These are phyloP conservation scores for Serendipita sp. DNA, from an alignment of 768 basidiomycete genomes.

Conservation along the genomic window DNA sequence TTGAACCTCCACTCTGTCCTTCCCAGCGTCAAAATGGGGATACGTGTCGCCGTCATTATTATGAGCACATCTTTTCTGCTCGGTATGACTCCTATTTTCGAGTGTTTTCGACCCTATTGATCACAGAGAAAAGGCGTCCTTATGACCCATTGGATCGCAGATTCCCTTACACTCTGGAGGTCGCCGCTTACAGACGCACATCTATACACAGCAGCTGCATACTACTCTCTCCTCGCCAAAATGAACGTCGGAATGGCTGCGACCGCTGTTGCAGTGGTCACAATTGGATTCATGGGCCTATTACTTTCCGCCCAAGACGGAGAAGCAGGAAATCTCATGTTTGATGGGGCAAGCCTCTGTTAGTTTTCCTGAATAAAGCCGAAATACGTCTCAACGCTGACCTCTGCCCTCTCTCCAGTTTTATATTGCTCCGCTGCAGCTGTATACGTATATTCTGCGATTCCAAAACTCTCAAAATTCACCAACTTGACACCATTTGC, in stretches of 20 bases:
- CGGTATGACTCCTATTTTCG: constrained; percentile 28
- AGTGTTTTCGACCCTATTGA: background rate
- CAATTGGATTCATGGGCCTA: constrained; percentile 48
- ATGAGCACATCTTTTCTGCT: constrained; percentile 67
- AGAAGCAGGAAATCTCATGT: constrained; percentile 74
- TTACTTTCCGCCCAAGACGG: constrained; percentile 67
- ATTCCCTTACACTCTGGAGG: constrained; percentile 81
- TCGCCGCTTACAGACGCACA: constrained; percentile 66
- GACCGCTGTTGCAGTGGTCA: constrained; percentile 37
- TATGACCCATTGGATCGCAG: constrained; percentile 88
- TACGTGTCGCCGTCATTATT: constrained; percentile 59
- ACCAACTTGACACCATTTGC: constrained; percentile 10
- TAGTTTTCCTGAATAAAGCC: constrained; percentile 18
- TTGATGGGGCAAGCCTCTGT: constrained; percentile 83
- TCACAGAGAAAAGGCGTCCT: constrained; percentile 38
- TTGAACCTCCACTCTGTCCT: constrained; percentile 6
- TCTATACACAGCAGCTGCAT: constrained; percentile 66
- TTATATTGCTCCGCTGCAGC: constrained; percentile 54
- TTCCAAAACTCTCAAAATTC: constrained; percentile 34
- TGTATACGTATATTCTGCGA: constrained; percentile 60
- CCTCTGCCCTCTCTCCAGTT: constrained; percentile 28
- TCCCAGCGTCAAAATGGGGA: constrained; percentile 33
- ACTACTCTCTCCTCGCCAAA: constrained; percentile 64
- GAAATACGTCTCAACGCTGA: background rate
- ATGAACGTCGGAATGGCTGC: constrained; percentile 42